phyloP scores from a whole-genome alignment of 2,329 filamentous ascomycete species.

The Monosporascus ibericus region DNA sequence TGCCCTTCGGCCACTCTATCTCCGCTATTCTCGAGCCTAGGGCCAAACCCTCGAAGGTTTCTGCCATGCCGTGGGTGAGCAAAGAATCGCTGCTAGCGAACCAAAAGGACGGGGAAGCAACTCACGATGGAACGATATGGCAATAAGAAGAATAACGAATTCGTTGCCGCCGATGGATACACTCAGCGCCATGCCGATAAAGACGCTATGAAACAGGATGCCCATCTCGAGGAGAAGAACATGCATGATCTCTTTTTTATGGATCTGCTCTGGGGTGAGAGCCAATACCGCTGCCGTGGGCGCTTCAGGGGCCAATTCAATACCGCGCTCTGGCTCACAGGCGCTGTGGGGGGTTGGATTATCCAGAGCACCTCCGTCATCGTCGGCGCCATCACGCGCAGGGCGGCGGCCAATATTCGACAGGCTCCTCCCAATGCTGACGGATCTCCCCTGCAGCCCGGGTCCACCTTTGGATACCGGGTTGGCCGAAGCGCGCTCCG shows the following conservation, averaged over 20 bases:
- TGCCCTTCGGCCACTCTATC: conserved; percentile 36
- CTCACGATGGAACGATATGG: conserved; percentile 44
- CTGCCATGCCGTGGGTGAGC: conserved; percentile 12
- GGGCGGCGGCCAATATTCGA: conserved; percentile 9
- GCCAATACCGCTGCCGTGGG: not conserved
- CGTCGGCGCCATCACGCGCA: not conserved
- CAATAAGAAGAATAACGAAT: conserved; percentile 48
- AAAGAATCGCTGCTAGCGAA: no score
- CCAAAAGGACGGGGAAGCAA: not conserved
- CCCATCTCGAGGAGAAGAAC: conserved; percentile 57
- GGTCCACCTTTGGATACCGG: conserved; percentile 19
- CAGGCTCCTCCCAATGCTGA: conserved; percentile 28
- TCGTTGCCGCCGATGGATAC: conserved; percentile 41
- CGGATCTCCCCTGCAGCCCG: conserved; percentile 23
- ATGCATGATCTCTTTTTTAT: conserved; percentile 50
- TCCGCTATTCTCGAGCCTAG: conserved; percentile 59
- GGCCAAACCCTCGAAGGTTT: conserved; percentile 51
- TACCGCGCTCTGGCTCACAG: not conserved
- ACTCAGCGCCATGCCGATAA: conserved; percentile 51
- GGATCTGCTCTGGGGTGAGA: conserved; percentile 6
- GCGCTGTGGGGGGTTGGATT: not conserved
- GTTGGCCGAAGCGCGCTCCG: conserved; percentile 2
- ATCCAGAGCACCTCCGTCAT: no score
- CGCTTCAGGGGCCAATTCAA: not conserved
- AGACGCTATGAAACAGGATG: conserved; percentile 59